Evolutionary conservation across 352 stramenopile species (phyloP).

Genomic region (Globisporangium mamillatum): DNA sequence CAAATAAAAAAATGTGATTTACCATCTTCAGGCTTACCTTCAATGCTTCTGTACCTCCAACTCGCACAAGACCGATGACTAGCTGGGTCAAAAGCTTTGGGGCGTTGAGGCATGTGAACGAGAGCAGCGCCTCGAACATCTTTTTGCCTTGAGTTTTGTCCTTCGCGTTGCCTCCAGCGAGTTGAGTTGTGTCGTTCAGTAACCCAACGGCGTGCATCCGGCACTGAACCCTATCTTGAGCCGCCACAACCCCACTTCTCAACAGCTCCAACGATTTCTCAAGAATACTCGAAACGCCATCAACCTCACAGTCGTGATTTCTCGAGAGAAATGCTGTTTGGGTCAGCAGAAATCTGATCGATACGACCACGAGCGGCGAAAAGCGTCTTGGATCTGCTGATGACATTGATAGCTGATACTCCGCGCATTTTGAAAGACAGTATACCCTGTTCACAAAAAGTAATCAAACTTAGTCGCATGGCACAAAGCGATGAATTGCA

Average conservation of each 20-base stretch:
- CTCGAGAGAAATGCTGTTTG: slow-evolving; percentile 35
- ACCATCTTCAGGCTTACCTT: slow-evolving; percentile 29
- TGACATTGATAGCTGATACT: slow-evolving; percentile 36
- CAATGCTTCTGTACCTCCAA: slow-evolving; percentile 35
- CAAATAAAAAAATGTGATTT: not conserved
- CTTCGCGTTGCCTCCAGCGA: slow-evolving; percentile 15
- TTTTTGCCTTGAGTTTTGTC: slow-evolving; percentile 13
- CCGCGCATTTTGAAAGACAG: slow-evolving; percentile 39
- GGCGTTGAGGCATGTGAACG: slow-evolving; percentile 21
- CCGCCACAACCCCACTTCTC: not conserved
- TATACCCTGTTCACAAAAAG: slow-evolving; percentile 17
- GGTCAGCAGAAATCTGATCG: slow-evolving; percentile 37
- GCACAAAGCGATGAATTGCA: not conserved
- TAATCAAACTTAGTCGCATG: not conserved
- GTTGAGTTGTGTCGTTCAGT: slow-evolving; percentile 27
- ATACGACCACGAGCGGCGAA: slow-evolving; percentile 24
- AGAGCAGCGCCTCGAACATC: slow-evolving; percentile 33
- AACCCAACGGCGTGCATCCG: slow-evolving; percentile 17
- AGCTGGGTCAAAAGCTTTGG: slow-evolving; percentile 28
- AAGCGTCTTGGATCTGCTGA: slow-evolving; percentile 25
- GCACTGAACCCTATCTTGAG: not conserved
- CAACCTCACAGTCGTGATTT: slow-evolving; percentile 30
- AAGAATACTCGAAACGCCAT: slow-evolving; percentile 30
- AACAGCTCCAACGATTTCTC: slow-evolving; percentile 22
- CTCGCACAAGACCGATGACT: slow-evolving; percentile 30